phyloP scores from a whole-genome alignment of 73 alveolate genomes.

The Paramecium octaurelia region DNA sequence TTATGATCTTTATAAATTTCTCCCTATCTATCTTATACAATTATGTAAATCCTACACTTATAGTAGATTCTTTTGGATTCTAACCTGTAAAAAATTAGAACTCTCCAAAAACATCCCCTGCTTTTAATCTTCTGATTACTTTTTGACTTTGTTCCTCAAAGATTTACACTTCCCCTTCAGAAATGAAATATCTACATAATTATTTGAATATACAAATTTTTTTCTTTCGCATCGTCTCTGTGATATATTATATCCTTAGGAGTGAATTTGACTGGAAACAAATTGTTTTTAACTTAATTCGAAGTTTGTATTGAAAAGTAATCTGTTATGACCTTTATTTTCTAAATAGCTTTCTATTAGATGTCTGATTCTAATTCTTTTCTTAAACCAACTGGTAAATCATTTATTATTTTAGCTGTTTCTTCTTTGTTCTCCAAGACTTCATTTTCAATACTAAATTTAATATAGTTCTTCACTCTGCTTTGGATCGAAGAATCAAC shows the following conservation, averaged over 20 bases:
- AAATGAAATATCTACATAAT: not conserved
- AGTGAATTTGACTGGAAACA: not conserved
- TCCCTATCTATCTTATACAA: conserved; percentile 39
- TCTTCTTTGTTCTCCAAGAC: not conserved
- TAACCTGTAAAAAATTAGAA: conserved; percentile 28
- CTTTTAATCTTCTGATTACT: not conserved
- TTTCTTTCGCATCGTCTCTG: not conserved
- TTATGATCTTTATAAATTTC: not conserved
- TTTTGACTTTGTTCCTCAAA: not conserved
- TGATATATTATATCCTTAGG: conserved; percentile 9
- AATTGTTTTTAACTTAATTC: not conserved
- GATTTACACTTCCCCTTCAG: conserved; percentile 31
- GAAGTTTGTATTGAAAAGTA: not conserved
- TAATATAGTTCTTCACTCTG: not conserved
- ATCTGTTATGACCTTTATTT: not conserved
- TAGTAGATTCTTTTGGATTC: not conserved
- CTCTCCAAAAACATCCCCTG: conserved; percentile 50
- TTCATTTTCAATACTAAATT: not conserved
- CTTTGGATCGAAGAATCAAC: not conserved
- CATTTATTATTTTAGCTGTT: not conserved
- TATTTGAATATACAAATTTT: not conserved
- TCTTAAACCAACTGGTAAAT: not conserved
- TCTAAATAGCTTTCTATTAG: not conserved
- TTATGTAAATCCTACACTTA: conserved; percentile 41
- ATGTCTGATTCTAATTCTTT: not conserved